Conservation (phyloP, 306 rosid species). For the Malus sieversii region DNA sequence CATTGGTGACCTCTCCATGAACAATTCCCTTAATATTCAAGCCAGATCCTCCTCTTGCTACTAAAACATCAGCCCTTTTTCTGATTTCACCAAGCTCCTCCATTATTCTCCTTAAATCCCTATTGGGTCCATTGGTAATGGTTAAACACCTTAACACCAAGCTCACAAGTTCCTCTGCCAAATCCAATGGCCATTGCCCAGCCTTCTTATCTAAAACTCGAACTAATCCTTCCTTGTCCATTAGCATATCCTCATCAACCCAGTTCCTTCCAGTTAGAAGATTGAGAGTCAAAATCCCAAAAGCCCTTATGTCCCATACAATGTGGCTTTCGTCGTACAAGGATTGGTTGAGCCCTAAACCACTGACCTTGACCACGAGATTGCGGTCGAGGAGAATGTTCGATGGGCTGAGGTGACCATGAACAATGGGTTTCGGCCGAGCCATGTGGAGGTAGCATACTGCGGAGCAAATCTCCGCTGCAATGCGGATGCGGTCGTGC, state of each 20-base stretch:
- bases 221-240: slow-evolving; percentile 22
- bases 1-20: slow-evolving; percentile 20
- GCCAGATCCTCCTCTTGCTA: slow-evolving; percentile 16
- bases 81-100: slow-evolving; percentile 53
- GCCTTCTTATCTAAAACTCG: slow-evolving; percentile 41
- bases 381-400: slow-evolving; percentile 59
- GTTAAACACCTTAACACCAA: slow-evolving; percentile 44
- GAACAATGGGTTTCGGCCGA: slow-evolving; percentile 36
- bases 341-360: slow-evolving; percentile 32
- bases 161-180: slow-evolving; percentile 35
- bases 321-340: not conserved
- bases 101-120: slow-evolving; percentile 22
- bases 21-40: slow-evolving; percentile 6
- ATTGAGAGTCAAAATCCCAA: slow-evolving; percentile 44
- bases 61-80: slow-evolving; percentile 39
- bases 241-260: slow-evolving; percentile 28
- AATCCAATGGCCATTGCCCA: slow-evolving; percentile 62
- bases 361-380: slow-evolving; percentile 48
- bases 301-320: slow-evolving; percentile 32
- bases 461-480: slow-evolving; percentile 48
- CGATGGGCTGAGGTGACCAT: slow-evolving; percentile 38
- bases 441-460: slow-evolving; percentile 40
- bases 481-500: slow-evolving; percentile 52
- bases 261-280: slow-evolving; percentile 50
- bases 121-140: slow-evolving; percentile 11